Conservation (phyloP, 768 basidiomycete genomes). For the Psilocybe azurescens region DNA sequence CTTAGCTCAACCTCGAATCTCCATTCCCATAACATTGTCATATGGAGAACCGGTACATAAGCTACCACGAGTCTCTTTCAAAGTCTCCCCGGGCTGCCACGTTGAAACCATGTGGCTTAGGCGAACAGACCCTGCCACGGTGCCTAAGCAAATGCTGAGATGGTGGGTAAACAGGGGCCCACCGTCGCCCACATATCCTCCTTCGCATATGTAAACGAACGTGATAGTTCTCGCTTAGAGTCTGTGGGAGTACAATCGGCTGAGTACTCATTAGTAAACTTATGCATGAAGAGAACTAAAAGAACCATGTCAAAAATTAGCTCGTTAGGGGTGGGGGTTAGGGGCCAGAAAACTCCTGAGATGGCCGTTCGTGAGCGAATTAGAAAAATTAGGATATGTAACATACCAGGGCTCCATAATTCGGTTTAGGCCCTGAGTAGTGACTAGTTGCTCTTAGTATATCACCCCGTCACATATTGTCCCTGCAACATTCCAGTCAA, state of each 20-base stretch:
- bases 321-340: not conserved
- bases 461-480: not conserved
- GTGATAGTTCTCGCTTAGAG: too few relatives aligned
- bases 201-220: not conserved
- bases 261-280: too few relatives aligned
- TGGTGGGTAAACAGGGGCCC: not conserved
- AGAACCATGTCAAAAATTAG: not conserved
- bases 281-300: too few relatives aligned
- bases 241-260: too few relatives aligned
- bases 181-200: not conserved
- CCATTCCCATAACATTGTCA: not conserved
- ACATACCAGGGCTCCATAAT: not conserved
- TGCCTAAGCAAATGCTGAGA: not conserved
- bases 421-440: not conserved
- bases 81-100: not conserved
- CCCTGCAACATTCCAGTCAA: not conserved
- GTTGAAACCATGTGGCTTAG: not conserved
- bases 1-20: too few relatives aligned
- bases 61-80: not conserved
- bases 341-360: not conserved
- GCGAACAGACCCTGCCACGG: not conserved
- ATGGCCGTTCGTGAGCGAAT: not conserved
- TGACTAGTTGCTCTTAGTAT: not conserved
- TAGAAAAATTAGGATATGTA: not conserved
- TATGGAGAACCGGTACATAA: not conserved